A percentile compares a stretch with the other conserved stretches of the same genome.
phyloP scores from a whole-genome alignment of 352 stramenopile genomes.

The Globisporangium ultimum region DNA sequence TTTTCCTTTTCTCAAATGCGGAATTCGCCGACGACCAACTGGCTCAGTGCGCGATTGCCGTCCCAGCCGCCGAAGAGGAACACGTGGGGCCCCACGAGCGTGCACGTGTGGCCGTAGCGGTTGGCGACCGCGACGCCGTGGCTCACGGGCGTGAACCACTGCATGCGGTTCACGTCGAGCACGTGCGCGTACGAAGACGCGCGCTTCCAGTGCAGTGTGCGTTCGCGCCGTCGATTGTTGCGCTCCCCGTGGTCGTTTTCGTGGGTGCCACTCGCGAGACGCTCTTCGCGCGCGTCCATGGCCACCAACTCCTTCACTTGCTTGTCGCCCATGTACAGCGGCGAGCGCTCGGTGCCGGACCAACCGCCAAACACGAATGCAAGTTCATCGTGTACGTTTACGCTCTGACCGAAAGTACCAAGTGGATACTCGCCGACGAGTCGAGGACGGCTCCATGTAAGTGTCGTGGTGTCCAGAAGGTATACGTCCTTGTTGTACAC shows the following conservation, averaged over 20 bases:
- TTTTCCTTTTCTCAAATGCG: neutral
- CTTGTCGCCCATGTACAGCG: constrained; percentile 79
- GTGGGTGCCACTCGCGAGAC: constrained; percentile 41
- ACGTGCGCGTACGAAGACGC: constrained; percentile 56
- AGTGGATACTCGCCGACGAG: constrained; percentile 69
- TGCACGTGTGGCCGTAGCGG: constrained; percentile 69
- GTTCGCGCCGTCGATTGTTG: neutral
- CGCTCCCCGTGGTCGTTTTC: neutral
- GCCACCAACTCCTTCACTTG: constrained; percentile 54
- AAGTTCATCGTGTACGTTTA: constrained; percentile 42
- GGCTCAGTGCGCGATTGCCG: constrained; percentile 73
- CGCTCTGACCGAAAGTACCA: constrained; percentile 58
- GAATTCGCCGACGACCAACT: constrained; percentile 68
- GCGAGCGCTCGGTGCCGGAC: constrained; percentile 69
- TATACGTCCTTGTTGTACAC: constrained; percentile 80
- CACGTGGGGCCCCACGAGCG: constrained; percentile 57
- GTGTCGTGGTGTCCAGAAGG: constrained; percentile 49
- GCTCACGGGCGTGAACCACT: constrained; percentile 46
- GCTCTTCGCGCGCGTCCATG: constrained; percentile 50
- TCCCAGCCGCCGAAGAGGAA: constrained; percentile 84
- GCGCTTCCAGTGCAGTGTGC: constrained; percentile 32
- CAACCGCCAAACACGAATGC: constrained; percentile 70
- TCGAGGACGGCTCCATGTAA: constrained; percentile 61
- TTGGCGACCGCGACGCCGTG: constrained; percentile 49
- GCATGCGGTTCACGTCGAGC: constrained; percentile 56